These are phyloP conservation scores for Wickerhamomyces queroliae DNA, from an alignment of 805 yeast genomes.

Conservation along the genomic window DNA sequence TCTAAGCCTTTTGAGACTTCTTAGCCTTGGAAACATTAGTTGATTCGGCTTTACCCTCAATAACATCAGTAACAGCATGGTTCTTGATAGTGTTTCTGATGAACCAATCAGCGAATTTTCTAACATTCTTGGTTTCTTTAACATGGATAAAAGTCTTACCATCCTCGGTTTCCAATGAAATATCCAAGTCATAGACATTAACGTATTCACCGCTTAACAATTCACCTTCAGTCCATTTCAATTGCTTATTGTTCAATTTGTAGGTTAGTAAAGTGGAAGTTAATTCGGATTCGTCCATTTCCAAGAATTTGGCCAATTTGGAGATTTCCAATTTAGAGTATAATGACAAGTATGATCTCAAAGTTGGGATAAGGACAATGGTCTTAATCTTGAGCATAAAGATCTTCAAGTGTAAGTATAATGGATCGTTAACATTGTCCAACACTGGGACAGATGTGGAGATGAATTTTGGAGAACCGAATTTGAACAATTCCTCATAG, in stretches of 20 bases:
- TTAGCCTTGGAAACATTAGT: neutral
- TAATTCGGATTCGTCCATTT: constrained; percentile 27
- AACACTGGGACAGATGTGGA: constrained; percentile 31
- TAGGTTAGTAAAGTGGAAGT: constrained; percentile 34
- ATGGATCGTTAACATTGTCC: constrained; percentile 32
- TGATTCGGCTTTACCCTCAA: constrained; percentile 15
- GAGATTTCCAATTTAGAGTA: constrained; percentile 39
- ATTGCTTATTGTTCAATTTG: constrained; percentile 39
- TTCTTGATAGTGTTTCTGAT: constrained; percentile 41
- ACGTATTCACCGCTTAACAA: constrained; percentile 35
- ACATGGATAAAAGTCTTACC: constrained; percentile 30
- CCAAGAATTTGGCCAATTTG: constrained; percentile 36
- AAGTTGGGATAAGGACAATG: constrained; percentile 31
- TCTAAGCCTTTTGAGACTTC: neutral
- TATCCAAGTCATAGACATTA: constrained; percentile 38
- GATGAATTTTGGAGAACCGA: constrained; percentile 45
- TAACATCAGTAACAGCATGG: constrained; percentile 37
- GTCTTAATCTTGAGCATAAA: constrained; percentile 36
- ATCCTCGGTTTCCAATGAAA: constrained; percentile 33
- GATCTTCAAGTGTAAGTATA: constrained; percentile 35
- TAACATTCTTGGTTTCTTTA: constrained; percentile 37
- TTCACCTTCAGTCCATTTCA: constrained; percentile 36
- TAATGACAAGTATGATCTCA: constrained; percentile 39
- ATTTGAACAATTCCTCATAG: constrained; percentile 40
- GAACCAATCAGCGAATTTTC: constrained; percentile 46